Evolutionary conservation across 345 rosid species (phyloP), one percentile per base, ranked within the genome.

Genomic region (Brassica rapa): DNA sequence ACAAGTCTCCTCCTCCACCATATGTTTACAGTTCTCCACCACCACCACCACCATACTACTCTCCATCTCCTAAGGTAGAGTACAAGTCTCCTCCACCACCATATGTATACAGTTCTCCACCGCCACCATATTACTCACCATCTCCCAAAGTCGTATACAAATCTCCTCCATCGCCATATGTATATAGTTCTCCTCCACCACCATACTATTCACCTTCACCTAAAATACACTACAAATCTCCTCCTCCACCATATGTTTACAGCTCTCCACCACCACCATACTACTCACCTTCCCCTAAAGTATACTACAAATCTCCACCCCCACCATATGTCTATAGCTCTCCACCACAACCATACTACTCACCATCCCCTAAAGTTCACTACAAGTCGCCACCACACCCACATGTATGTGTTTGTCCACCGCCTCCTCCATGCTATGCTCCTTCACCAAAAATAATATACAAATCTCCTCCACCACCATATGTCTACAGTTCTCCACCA

Each of bases 141-240:
- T 60, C 75, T 0, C 75, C 75, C 2, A 70, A 70, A 12, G 57
- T 60, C 0, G 37, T 4, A 0, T 60, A 72, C 76, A 72, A 41
- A 0, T 72, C 76, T 9, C 68, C 76, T 1, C 76, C 68, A 8
- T 68, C 68, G 15, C 75, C 67, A 0, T 72, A 72, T 5, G 76
- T 72, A 3, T 72, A 72, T 19, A 71, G 35, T 4, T 70, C 74
- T 3, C 76, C 76, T 8, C 76, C 76, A 72, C 75, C 51, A 25
- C 68, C 68, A 3, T 61, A 61, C 10, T 43, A 41, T 6, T 61
- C 76, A 0, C 68, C 76, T 1, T 63, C 77, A 0, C 70, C 77
- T 29, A 63, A 63, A 8, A 51, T 73, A 0, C 5, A 49, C 0
- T 73, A 73, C 24, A 73, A 73, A 1, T 73, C 77, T 49, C 62